These are phyloP conservation scores for Sporothrix protearum DNA, from an alignment of 2,329 filamentous ascomycete species.

Conservation along the genomic window DNA sequence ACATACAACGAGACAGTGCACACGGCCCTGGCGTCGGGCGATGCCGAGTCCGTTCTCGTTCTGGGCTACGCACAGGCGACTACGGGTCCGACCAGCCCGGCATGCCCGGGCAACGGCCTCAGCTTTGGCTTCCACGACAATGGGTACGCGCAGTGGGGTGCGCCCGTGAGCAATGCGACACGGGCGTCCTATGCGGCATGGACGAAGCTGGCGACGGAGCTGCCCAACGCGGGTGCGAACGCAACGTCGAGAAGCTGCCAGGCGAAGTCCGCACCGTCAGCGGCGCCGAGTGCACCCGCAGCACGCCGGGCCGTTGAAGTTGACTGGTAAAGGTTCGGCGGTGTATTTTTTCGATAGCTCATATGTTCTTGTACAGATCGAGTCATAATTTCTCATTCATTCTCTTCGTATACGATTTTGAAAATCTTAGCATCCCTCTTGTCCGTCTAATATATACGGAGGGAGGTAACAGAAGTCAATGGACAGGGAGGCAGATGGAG, in stretches of 20 bases:
- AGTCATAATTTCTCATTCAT: neutral
- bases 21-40: slow-evolving; percentile 38
- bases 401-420: neutral
- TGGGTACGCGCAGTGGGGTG: slow-evolving; percentile 25
- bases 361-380: neutral
- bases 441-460: neutral
- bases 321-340: neutral
- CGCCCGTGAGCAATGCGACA: slow-evolving; percentile 22
- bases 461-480: neutral
- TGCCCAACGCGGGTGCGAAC: slow-evolving; percentile 23
- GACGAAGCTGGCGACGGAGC: slow-evolving; percentile 26
- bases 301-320: neutral
- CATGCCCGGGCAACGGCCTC: slow-evolving; percentile 21
- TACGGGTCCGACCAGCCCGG: slow-evolving; percentile 22
- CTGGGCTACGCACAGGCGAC: slow-evolving; percentile 57
- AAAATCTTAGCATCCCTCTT: neutral
- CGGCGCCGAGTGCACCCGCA: neutral
- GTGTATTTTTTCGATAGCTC: neutral
- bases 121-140: slow-evolving; percentile 30
- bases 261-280: neutral
- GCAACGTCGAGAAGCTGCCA: neutral
- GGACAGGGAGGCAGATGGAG: neutral
- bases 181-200: slow-evolving; percentile 21
- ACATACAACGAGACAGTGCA: slow-evolving; percentile 42
- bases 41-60: slow-evolving; percentile 37